Conservation (phyloP, 257 asterid species). For the Fraxinus cuspidata region DNA sequence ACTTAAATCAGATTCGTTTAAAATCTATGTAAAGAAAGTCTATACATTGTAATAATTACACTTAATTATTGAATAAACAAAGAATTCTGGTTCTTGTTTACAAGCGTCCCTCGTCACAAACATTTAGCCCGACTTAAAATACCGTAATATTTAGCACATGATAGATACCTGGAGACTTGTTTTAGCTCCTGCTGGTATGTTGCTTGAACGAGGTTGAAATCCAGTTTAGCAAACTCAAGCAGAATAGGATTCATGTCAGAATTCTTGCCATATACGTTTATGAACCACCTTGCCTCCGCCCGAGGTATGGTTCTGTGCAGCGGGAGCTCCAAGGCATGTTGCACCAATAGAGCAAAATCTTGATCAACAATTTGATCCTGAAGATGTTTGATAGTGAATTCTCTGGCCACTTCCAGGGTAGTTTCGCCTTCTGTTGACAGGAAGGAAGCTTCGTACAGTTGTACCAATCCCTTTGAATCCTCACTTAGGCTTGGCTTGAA, state of each 20-base stretch:
- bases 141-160: no score
- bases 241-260: slow-evolving; percentile 24
- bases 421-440: slow-evolving; percentile 21
- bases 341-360: slow-evolving; percentile 16
- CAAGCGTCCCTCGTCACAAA: no score
- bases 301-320: slow-evolving; percentile 40
- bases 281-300: slow-evolving; percentile 37
- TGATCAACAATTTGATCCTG: neutral
- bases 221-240: slow-evolving; percentile 48
- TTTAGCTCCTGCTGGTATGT: slow-evolving; percentile 38
- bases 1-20: no score
- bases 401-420: slow-evolving; percentile 33
- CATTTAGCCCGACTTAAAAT: no score
- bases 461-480: slow-evolving; percentile 31
- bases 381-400: slow-evolving; percentile 19
- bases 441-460: slow-evolving; percentile 44
- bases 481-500: slow-evolving; percentile 9
- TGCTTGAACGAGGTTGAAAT: slow-evolving; percentile 50
- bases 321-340: slow-evolving; percentile 44
- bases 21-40: no score
- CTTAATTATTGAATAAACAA: no score
- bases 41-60: no score
- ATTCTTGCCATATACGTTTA: slow-evolving; percentile 30
- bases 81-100: no score
- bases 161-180: slow-evolving; percentile 34